phyloP scores from a whole-genome alignment of 2,329 filamentous ascomycete species.

The Penicillium sp. region DNA sequence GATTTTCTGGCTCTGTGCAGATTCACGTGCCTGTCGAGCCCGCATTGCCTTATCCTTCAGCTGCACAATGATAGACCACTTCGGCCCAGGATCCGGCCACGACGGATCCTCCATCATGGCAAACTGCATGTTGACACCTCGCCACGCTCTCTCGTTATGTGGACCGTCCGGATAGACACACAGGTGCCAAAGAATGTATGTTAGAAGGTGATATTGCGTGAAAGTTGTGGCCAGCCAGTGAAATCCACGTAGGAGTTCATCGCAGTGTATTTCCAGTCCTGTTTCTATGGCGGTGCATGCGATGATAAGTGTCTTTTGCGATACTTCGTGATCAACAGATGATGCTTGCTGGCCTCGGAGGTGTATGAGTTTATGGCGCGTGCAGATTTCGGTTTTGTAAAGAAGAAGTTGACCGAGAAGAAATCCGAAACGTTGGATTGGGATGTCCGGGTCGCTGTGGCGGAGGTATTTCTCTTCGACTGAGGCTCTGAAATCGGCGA shows the following conservation, averaged over 20 bases:
- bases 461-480: constrained; percentile 54
- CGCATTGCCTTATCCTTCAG: constrained; percentile 21
- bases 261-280: constrained; percentile 28
- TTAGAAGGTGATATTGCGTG: constrained; percentile 48
- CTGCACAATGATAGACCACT: constrained; percentile 24
- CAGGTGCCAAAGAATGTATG: constrained; percentile 49
- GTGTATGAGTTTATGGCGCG: constrained; percentile 28
- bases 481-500: constrained; percentile 46
- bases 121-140: constrained; percentile 14
- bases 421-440: constrained; percentile 40
- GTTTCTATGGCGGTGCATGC: constrained; percentile 41
- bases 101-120: constrained; percentile 18
- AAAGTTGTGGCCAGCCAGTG: constrained; percentile 45
- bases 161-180: constrained; percentile 41
- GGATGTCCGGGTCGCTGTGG: constrained; percentile 57
- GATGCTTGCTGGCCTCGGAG: constrained; percentile 11
- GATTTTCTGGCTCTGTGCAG: background rate
- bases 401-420: constrained; percentile 32
- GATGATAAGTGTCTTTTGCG: constrained; percentile 36
- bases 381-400: constrained; percentile 40
- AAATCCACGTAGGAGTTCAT: constrained; percentile 43
- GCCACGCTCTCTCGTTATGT: constrained; percentile 38
- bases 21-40: constrained; percentile 9
- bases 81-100: constrained; percentile 24
- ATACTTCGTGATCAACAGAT: constrained; percentile 21